phyloP scores from a whole-genome alignment of 805 yeast species.

The Nakazawaea ernobii region DNA sequence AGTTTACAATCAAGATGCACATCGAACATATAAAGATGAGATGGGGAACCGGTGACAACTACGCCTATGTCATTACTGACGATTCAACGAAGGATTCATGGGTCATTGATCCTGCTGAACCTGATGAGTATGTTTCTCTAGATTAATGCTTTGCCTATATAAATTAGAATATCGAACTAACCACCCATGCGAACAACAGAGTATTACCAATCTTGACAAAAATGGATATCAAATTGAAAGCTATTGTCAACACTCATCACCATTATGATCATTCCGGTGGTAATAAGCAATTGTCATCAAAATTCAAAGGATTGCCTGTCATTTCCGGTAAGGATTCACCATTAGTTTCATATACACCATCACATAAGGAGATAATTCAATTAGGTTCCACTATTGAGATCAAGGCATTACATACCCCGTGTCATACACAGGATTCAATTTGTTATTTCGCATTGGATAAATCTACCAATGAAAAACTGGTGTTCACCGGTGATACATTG shows the following conservation, averaged over 20 bases:
- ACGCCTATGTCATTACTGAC: constrained; percentile 75
- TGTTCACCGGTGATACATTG: constrained; percentile 94
- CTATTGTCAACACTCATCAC: constrained; percentile 93
- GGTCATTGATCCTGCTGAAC: constrained; percentile 91
- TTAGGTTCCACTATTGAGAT: constrained; percentile 63
- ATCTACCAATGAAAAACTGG: constrained; percentile 59
- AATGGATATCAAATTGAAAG: constrained; percentile 46
- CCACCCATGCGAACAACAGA: constrained; percentile 10
- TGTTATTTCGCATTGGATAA: constrained; percentile 74
- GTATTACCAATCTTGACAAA: constrained; percentile 40
- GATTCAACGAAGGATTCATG: constrained; percentile 61
- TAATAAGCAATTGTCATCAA: constrained; percentile 31
- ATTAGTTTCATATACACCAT: constrained; percentile 64
- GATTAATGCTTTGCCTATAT: background rate
- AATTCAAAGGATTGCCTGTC: constrained; percentile 48
- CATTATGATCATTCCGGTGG: constrained; percentile 96
- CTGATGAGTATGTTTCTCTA: constrained; percentile 45
- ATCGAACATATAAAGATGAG: constrained; percentile 82
- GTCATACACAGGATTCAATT: constrained; percentile 95
- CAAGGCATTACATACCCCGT: constrained; percentile 89
- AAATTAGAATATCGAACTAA: no score
- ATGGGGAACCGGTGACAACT: constrained; percentile 93
- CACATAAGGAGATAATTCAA: constrained; percentile 51
- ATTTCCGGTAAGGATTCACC: constrained; percentile 86
- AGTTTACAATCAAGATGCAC: constrained; percentile 61